Evolutionary conservation across 2,329 filamentous ascomycete genomes (phyloP), one percentile per base, ranked within the genome.

Genomic region (Diaporthe sp.): DNA sequence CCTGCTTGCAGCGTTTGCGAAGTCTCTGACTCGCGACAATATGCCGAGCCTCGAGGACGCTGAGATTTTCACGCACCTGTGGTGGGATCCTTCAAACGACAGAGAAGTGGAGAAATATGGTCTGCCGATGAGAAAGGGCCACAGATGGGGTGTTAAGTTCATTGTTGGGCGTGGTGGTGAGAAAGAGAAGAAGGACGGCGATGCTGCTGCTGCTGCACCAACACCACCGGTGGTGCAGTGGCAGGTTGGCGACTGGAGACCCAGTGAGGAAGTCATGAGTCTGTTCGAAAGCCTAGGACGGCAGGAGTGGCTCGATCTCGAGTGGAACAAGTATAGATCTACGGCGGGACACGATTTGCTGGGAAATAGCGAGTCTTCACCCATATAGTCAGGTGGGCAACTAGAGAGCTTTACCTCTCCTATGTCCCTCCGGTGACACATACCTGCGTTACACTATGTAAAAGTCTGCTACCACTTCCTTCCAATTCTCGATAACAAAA

Each of bases 211-310:
- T 58, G 3, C 31, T 31, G 31, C 15, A 37, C 31, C 17, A 58
- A 58, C 31, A 58, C 31, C 55, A 13, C 55, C 55, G 17, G 55
- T 58, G 31, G 55, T 58, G 55, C 31, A 39, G 55, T 58, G 55
- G 55, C 55, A 37, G 55, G 55, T 58, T 58, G 55, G 55, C 55
- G 55, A 58, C 55, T 58, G 55, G 55, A 58, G 55, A n/a, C 55
- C 55, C 31, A 37, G 55, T 31, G 31, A 58, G 55, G 55, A 58
- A 8, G 55, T 39, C 31, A 58, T 58, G 55, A 58, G 55, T 58
- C 55, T 39, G 31, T 58, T 58, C 31, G 55, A 58, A 58, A 39
- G 31, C 55, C 55, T 58, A 37, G 55, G 55, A 58, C 55, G 55
- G 17, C 55, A 58, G 55, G 31, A 58, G 31, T 58, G 55, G 55